These are phyloP conservation scores for Cylindrotheca fusiformis DNA, from an alignment of 108 stramenopile genomes.

Conservation along the genomic window DNA sequence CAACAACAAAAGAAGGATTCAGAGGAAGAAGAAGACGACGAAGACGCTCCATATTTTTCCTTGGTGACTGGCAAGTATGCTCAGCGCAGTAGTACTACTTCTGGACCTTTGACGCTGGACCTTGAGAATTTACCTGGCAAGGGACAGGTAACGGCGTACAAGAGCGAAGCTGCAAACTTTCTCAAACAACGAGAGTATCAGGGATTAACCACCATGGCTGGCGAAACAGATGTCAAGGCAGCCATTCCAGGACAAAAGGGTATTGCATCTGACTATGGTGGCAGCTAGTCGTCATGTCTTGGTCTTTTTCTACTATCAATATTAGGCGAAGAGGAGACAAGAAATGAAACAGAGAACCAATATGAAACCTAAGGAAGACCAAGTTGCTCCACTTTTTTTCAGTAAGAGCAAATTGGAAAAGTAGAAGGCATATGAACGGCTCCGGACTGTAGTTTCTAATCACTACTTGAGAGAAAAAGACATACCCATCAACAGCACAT, in stretches of 20 bases:
- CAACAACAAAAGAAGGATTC: conserved; percentile 18
- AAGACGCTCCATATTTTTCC: conserved; percentile 85
- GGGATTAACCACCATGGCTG: conserved; percentile 74
- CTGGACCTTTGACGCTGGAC: conserved; percentile 27
- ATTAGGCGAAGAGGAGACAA: too few species aligned
- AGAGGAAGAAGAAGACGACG: conserved; percentile 33
- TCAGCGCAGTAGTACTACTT: conserved; percentile 3
- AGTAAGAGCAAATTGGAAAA: too few species aligned
- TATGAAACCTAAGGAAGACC: too few species aligned
- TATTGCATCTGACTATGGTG: conserved; percentile 77
- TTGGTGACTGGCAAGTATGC: conserved; percentile 72
- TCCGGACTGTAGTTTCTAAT: too few species aligned
- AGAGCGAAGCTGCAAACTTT: conserved; percentile 81
- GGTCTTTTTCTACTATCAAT: too few species aligned
- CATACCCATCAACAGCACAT: too few species aligned
- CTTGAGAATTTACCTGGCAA: conserved; percentile 58
- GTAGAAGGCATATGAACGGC: too few species aligned
- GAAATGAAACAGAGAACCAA: too few species aligned
- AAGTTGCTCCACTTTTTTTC: too few species aligned
- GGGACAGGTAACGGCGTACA: conserved; percentile 71
- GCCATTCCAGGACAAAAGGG: conserved; percentile 73
- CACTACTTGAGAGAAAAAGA: too few species aligned
- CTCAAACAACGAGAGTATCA: conserved; percentile 77
- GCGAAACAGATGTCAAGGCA: conserved; percentile 63
- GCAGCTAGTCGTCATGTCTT: conserved; percentile 7